Conservation (phyloP, 2,329 filamentous ascomycete species). For the Alternaria incomplexa region DNA sequence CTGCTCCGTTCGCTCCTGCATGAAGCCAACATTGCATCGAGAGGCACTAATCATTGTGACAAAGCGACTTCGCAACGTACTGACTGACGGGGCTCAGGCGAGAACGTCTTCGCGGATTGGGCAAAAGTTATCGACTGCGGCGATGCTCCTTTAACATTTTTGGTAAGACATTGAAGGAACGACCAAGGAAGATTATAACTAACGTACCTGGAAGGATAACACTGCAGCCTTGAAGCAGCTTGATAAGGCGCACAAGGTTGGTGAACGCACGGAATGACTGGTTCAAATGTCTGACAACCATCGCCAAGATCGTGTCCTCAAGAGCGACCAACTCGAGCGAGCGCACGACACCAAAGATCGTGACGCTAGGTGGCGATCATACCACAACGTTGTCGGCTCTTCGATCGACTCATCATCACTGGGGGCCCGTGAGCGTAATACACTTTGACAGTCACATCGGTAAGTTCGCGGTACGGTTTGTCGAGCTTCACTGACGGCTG, state of each 20-base stretch:
- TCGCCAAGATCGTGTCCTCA: conserved; percentile 51
- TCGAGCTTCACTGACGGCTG: neutral
- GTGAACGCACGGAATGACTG: neutral
- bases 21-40: neutral
- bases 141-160: conserved; percentile 58
- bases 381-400: conserved; percentile 62
- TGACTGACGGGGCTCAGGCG: conserved; percentile 25
- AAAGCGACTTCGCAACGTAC: neutral
- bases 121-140: conserved; percentile 63
- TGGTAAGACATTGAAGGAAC: conserved; percentile 40
- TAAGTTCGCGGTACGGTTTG: conserved; percentile 13
- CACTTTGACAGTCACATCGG: conserved; percentile 63
- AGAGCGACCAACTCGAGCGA: conserved; percentile 54
- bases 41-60: neutral
- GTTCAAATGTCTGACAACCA: neutral
- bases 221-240: conserved; percentile 62
- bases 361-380: conserved; percentile 63
- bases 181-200: neutral
- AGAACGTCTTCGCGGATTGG: conserved; percentile 56
- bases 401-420: conserved; percentile 57
- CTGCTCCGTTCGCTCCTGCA: neutral
- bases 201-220: conserved; percentile 53
- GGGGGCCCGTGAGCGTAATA: conserved; percentile 63
- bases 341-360: conserved; percentile 57
- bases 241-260: conserved; percentile 58